Base-by-base conservation (phyloP, 441 rosid species). In the Erodium trifolium region DNA sequence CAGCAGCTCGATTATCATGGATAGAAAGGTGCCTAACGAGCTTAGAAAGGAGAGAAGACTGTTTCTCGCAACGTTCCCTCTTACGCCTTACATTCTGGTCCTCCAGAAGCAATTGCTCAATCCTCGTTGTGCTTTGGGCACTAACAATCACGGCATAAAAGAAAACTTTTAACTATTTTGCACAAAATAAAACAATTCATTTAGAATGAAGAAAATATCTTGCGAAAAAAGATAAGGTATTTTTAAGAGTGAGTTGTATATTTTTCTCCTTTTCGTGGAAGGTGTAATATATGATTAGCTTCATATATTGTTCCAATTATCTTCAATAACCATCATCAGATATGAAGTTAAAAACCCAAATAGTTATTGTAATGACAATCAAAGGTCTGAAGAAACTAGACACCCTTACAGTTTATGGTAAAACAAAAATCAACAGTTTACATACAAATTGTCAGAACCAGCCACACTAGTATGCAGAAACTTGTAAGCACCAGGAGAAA, bases 1-100 rank as follows among this genome's bases (percentile, higher is more conserved):
- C 95, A 74, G 96, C 91, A 65, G 97, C 96, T 79, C 91, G 82
- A 76, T 88, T 95, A 63, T 95, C 99, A 19, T 91, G 98, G 77
- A 92, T 68, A 78, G 98, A 78, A 49, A 95, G 93, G 79, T 86
- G 91, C 75, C 97, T 85, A 0, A 89, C 86, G 53, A 95, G 96
- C 78, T 88, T 88, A 0, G 91, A 88, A 71, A 95, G 91, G 71
- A 91, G 84, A 66, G 92, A 78, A 2, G 98, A 88, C 76, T 92
- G 99, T 75, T 89, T 95, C 87, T 86, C 88, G 79, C 72, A 82
- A 16, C 85, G 86, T 73, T 92, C 98, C 78, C 99, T 83, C 84
- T 76, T 87, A n/a, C 82, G 80, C 83, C 82, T 92, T 13, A 80
- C 96, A 68, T 92, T 95, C 65, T 87, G 86, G 75, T 95, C 98